Base-by-base conservation (phyloP, 2,329 filamentous ascomycete genomes). In the Cyclaneusma minus region DNA sequence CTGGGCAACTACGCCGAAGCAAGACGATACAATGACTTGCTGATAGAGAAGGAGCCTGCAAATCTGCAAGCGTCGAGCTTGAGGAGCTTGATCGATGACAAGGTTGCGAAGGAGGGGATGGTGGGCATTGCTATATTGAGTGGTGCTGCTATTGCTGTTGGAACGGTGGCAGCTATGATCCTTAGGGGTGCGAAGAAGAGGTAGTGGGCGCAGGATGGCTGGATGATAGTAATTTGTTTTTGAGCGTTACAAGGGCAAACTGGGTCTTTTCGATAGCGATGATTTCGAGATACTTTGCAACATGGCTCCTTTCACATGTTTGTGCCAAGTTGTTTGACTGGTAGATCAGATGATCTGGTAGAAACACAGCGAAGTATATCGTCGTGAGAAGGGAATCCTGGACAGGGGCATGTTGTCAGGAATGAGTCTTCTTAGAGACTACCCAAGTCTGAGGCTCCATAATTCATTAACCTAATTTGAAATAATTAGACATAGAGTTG, bases 1-100 rank as follows among this genome's bases (percentile, higher is more conserved):
- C 71, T 98, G 24, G 87, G 85, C 35, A 95, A 94, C 64, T 98
- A 94, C 53, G 84, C 76, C 34, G 89, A 98, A 50, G 87, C 87
- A 33, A 68, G 87, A 45, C 68, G 82, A 47, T 95, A 95, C 58
- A 98, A 98, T 52, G 87, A 95, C 47, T 64, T 87, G 25, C 61
- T 98, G 34, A 56, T 95, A 28, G 83, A 94, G 35, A 77, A 87
- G 50, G 89, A 98, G 57, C 83, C 84, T 6, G 72, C 68, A 24
- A 98, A 95, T 52, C 55, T 94, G 45, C 89, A 98, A 56, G 84
- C 87, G 14, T 65, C 73, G 29, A 92, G 91, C 53, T 57, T 98
- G 52, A 73, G 80, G 43, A 66, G 74, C 23, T 58, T 95, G 49
- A 92, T 98, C 44, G 87, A 98, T 51, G 87, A 95, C 48, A 91